Base-by-base conservation (phyloP, 306 rosid species). In the Acacia crassicarpa region DNA sequence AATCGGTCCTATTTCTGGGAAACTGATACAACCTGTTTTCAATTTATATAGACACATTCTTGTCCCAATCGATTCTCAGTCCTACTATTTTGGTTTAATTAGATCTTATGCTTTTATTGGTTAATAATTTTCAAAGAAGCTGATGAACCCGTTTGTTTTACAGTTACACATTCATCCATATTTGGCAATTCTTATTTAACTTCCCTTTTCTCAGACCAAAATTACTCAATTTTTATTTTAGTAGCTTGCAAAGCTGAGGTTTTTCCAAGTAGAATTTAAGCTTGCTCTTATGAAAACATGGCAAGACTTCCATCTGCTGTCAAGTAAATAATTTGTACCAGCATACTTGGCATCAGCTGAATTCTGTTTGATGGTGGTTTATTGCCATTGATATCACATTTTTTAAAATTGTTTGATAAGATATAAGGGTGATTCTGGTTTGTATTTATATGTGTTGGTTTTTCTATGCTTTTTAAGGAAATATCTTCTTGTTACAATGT, bases 351-450 rank as follows among this genome's bases (percentile, higher is more conserved):
- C 75, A 44, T 6, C 27, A 63, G n/a, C 20, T 44, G 73, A 30
- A 8, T 45, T 76, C 65, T 30, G 35, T 74, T 45, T 76, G 27
- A 13, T 82, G 33, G 74, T 65, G 80, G 79, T 70, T 82, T 72
- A 54, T 75, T 54, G 77, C 76, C 62, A 25, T 72, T 56, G 49
- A 61, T 80, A 77, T 41, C 35, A 11, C 48, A 68, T 41, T 62
- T 69, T 61, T 69, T 44, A 63, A 63, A 43, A 25, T 75, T 80
- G 62, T 40, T 45, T 81, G 41, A 25, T 51, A 75, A 20, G 75
- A 61, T 48, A 74, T 65, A 77, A 51, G 70, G 16, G 25, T 87
- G 49, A 41, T 23, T 75, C 41, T n/a, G 38, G 49, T 61, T 53
- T 79, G 38, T 54, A 80, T 73, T 77, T 58, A 59, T 81, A 61